Evolutionary conservation across 2,329 filamentous ascomycete genomes (phyloP), one percentile per base, ranked within the genome.

Genomic region (Onygena corvina): DNA sequence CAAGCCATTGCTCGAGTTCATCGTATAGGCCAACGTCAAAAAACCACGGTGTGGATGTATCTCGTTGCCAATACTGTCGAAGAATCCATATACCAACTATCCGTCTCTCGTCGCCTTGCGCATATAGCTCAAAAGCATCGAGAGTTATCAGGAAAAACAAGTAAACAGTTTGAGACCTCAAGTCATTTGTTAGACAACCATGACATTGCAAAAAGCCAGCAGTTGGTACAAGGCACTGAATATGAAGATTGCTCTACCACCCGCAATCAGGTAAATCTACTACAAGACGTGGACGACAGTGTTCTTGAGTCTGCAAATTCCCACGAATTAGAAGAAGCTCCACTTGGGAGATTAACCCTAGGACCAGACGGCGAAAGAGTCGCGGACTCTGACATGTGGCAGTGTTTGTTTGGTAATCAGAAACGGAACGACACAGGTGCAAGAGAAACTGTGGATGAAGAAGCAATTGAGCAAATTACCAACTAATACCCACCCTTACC

Each of bases 1-100:
- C 92, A 98, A 65, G 90, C 89, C 11, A 94, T 96, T 60, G 89
- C 90, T 0, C 83, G 92, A 50, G 89, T 98, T 1, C 88, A 98
- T 62, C 80, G 92, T 30, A 98, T 98, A 54, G 92, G 92, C 0
- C 92, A 96, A 66, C 75, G 82, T 54, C 80, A 85, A 47, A 76
- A 85, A 56, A 98, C 92, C 0, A 94, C 86, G 0, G 88, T 96
- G 1, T 96, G 89, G 84, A 83, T 95, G 65, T 96, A 96, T 63
- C 75, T 96, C 2, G 78, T 95, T n/a, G 80, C 83, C 12, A 86
- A 84, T 47, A 94, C 90, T 0, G 86, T 96, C 0, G 92, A 98
- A 61, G 84, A 94, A 67, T 84, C 84, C 1, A 93, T 96, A 54
- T 88, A 96, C 67, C 80, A 89, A 52, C 76, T 95, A 29, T 92